A percentile compares a stretch with the other conserved stretches of the same genome.
These are phyloP conservation scores for Phaeotremella fagi DNA, from an alignment of 768 basidiomycete species.

Conservation along the genomic window DNA sequence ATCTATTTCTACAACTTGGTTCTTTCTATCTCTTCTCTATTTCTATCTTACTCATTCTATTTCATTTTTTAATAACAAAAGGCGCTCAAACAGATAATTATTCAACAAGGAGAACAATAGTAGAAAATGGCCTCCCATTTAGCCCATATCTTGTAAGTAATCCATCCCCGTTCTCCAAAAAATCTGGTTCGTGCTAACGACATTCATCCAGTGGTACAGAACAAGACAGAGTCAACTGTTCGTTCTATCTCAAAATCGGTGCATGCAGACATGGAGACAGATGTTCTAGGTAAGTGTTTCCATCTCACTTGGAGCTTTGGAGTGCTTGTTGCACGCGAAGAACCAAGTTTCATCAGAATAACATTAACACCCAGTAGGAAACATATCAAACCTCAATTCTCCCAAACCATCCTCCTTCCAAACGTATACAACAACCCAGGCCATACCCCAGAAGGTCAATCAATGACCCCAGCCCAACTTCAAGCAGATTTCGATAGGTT, in stretches of 20 bases:
- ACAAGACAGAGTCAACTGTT: constrained; percentile 83
- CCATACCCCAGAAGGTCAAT: constrained; percentile 57
- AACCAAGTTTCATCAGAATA: neutral
- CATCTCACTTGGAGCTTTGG: neutral
- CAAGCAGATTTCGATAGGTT: constrained; percentile 51
- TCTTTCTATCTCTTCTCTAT: too few species aligned
- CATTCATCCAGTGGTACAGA: constrained; percentile 47
- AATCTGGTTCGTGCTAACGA: constrained; percentile 1
- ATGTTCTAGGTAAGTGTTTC: constrained; percentile 63
- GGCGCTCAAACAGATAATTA: neutral
- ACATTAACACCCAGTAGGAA: constrained; percentile 51
- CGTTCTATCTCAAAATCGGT: constrained; percentile 99
- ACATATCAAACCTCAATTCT: constrained; percentile 96
- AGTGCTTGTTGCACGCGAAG: too few species aligned
- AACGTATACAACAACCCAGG: constrained; percentile 99
- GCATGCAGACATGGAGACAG: constrained; percentile 97
- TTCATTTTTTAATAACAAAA: too few species aligned
- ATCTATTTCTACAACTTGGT: too few species aligned
- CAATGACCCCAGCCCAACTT: constrained; percentile 68
- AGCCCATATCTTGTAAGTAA: constrained; percentile 80
- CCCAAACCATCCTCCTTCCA: constrained; percentile 90
- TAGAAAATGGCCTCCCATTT: constrained; percentile 51
- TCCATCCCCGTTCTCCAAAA: neutral
- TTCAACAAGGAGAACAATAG: neutral
- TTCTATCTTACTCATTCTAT: too few species aligned